Conservation (phyloP, 495 filamentous ascomycete species). For the Penicillium robsamsonii region DNA sequence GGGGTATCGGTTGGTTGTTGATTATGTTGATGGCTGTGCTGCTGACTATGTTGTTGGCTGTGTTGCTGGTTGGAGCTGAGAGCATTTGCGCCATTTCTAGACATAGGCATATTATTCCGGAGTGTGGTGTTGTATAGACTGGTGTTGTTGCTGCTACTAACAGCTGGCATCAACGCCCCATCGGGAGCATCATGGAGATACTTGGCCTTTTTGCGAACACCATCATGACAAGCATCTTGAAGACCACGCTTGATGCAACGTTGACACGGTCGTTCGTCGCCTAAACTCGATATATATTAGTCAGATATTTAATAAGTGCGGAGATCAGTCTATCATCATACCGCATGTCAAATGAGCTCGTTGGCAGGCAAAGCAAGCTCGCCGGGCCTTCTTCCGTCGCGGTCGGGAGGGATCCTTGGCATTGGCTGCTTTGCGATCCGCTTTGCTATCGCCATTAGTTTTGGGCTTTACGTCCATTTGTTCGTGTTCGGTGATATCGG, state of each 20-base stretch:
- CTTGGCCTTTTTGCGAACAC: conserved; percentile 97
- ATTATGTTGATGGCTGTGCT: conserved; percentile 7
- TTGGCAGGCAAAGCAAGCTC: conserved; percentile 96
- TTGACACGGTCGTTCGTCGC: conserved; percentile 86
- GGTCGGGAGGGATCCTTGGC: conserved; percentile 85
- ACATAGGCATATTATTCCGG: conserved; percentile 30
- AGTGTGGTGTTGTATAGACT: conserved; percentile 40
- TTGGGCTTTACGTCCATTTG: conserved; percentile 45
- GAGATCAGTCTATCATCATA: conserved; percentile 49
- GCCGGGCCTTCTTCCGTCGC: conserved; percentile 89
- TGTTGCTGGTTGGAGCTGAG: conserved; percentile 14
- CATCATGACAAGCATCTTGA: conserved; percentile 88
- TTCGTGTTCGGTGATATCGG: conserved; percentile 50
- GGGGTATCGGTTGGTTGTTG: conserved; percentile 28
- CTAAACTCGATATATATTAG: conserved; percentile 39
- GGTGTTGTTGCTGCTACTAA: conserved; percentile 20
- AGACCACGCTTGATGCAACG: conserved; percentile 92
- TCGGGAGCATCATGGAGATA: conserved; percentile 95
- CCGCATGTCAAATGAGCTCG: conserved; percentile 96
- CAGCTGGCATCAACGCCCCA: conserved; percentile 65
- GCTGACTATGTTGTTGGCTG: neutral
- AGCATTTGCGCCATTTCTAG: conserved; percentile 34
- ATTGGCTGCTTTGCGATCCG: conserved; percentile 58
- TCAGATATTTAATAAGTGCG: conserved; percentile 2
- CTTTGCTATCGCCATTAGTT: conserved; percentile 56